These are phyloP conservation scores for Rhododendron henanense DNA, from an alignment of 148 eudicot genomes.

Conservation along the genomic window DNA sequence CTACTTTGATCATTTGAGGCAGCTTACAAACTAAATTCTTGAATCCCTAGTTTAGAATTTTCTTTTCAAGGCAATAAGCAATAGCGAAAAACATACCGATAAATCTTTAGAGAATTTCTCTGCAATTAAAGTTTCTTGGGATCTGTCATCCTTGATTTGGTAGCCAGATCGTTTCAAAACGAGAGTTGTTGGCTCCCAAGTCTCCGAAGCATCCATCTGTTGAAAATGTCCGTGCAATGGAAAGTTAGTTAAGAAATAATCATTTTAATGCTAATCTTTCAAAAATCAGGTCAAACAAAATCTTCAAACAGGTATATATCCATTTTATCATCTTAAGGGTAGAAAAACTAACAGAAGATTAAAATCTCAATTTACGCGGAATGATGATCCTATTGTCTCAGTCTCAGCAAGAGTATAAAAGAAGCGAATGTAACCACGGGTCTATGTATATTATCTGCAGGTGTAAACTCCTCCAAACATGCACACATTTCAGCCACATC, in stretches of 20 bases:
- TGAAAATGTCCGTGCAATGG: conserved; percentile 15
- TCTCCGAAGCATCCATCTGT: conserved; percentile 69
- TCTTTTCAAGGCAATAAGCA: not conserved
- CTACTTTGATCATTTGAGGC: not conserved
- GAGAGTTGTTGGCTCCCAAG: conserved; percentile 72
- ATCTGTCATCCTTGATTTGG: conserved; percentile 57
- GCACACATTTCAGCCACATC: not conserved
- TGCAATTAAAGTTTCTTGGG: conserved; percentile 42
- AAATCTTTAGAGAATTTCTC: conserved; percentile 72
- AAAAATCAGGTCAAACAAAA: not conserved
- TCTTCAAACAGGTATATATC: not conserved
- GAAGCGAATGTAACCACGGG: not conserved
- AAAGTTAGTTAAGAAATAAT: not conserved
- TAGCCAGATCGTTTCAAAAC: conserved; percentile 57
- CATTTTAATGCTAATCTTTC: not conserved
- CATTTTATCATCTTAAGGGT: not conserved
- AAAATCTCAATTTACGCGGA: not conserved
- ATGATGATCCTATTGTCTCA: not conserved
- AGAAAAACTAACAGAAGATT: not conserved
- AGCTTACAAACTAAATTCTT: not conserved
- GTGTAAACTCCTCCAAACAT: not conserved
- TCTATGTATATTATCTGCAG: not conserved
- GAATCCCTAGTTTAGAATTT: not conserved
- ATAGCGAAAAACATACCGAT: conserved; percentile 41
- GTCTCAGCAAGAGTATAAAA: not conserved